Evolutionary conservation across 768 basidiomycete genomes (phyloP).

Genomic region (Tricholoma furcatifolium): DNA sequence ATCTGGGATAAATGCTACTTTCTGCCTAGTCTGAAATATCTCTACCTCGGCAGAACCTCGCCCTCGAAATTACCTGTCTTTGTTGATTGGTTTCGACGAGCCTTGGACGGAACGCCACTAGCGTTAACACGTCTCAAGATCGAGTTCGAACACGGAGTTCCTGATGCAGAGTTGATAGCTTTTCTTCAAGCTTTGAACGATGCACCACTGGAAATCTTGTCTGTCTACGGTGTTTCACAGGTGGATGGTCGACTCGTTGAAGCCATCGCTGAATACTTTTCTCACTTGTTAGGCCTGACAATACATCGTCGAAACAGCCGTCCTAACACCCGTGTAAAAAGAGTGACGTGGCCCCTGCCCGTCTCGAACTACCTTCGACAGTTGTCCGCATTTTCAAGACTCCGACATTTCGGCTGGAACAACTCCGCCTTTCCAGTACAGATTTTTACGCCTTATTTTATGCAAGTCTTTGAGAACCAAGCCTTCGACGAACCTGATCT

Average conservation of each 20-base stretch:
- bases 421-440: neutral
- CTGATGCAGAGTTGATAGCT: neutral
- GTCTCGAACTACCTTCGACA: slow-evolving; percentile 4
- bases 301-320: neutral
- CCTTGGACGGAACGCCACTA: too few relatives aligned
- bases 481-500: neutral
- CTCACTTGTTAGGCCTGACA: neutral
- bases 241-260: neutral
- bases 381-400: neutral
- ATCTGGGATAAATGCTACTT: slow-evolving; percentile 2
- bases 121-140: neutral
- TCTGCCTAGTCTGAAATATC: neutral
- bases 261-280: neutral
- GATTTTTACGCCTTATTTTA: neutral
- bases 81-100: neutral
- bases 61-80: neutral
- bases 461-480: neutral
- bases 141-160: neutral
- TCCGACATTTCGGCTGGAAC: slow-evolving; percentile 4
- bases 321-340: neutral
- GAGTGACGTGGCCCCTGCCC: neutral
- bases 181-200: neutral
- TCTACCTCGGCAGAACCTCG: neutral
- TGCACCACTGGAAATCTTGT: slow-evolving; percentile 1
- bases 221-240: neutral